Percentiles rank a stretch among this genome's conserved stretches.
These are phyloP conservation scores for Boletus reticuloceps DNA, from an alignment of 768 basidiomycete species.

Conservation along the genomic window DNA sequence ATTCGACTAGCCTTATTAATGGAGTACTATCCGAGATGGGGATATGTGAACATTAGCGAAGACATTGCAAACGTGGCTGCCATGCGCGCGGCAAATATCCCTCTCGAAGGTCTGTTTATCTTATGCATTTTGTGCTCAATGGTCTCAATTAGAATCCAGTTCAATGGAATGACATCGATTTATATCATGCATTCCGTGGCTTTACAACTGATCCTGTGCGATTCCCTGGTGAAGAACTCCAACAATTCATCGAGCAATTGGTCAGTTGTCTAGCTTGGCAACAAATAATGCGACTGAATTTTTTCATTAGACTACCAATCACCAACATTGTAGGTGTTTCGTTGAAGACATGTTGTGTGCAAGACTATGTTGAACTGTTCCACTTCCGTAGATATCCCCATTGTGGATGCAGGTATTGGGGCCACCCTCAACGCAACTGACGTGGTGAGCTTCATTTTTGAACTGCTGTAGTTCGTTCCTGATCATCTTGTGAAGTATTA, in stretches of 20 bases:
- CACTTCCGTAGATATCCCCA: slow-evolving; percentile 56
- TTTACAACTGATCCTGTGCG: slow-evolving; percentile 66
- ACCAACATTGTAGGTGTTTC: slow-evolving; percentile 28
- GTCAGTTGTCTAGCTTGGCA: slow-evolving; percentile 35
- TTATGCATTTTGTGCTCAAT: not conserved
- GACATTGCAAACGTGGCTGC: slow-evolving; percentile 51
- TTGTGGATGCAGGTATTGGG: slow-evolving; percentile 63
- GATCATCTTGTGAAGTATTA: slow-evolving; percentile 47
- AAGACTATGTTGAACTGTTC: not conserved
- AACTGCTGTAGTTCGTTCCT: not conserved
- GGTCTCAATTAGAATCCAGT: slow-evolving; percentile 34
- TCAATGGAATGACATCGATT: slow-evolving; percentile 79
- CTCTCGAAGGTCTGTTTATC: slow-evolving; percentile 59
- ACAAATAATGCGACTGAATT: slow-evolving; percentile 2
- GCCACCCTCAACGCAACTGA: slow-evolving; percentile 59
- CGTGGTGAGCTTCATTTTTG: slow-evolving; percentile 41
- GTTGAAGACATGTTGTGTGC: not conserved
- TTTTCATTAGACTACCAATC: slow-evolving; percentile 18
- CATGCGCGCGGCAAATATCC: slow-evolving; percentile 69
- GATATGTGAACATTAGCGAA: slow-evolving; percentile 52
- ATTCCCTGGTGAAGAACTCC: slow-evolving; percentile 55
- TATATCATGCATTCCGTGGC: slow-evolving; percentile 67
- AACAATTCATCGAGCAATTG: slow-evolving; percentile 52
- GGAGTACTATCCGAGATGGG: slow-evolving; percentile 33
- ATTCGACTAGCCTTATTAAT: not conserved